Evolutionary conservation across 2,329 filamentous ascomycete genomes (phyloP).

Genomic region (Colletotrichum brevisporum): DNA sequence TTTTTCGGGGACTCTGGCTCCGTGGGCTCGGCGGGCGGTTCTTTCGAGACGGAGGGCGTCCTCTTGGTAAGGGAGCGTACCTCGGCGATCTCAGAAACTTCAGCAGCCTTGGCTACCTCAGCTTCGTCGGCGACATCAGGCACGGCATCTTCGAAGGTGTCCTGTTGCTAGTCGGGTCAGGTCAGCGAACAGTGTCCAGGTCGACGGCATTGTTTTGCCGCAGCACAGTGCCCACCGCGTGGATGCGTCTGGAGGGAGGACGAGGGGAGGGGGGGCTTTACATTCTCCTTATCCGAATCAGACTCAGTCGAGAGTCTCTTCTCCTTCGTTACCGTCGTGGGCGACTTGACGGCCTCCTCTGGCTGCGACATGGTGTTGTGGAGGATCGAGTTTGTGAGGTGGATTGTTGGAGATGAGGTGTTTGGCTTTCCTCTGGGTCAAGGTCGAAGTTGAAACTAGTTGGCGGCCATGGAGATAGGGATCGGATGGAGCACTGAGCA

Average conservation of each 20-base stretch:
- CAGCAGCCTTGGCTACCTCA: slow-evolving; percentile 61
- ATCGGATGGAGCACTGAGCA: slow-evolving; percentile 19
- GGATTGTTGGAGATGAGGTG: slow-evolving; percentile 9
- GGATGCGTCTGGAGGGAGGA: slow-evolving; percentile 31
- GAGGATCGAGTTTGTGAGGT: slow-evolving; percentile 20
- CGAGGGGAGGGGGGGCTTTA: slow-evolving; percentile 33
- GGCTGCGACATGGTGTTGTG: slow-evolving; percentile 52
- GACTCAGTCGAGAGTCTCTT: slow-evolving; percentile 38
- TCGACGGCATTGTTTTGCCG: background rate
- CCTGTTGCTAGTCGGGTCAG: slow-evolving; percentile 58
- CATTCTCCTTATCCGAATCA: slow-evolving; percentile 41
- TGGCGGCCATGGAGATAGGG: slow-evolving; percentile 40
- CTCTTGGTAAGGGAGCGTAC: slow-evolving; percentile 75
- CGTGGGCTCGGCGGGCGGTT: slow-evolving; percentile 43
- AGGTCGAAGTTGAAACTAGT: slow-evolving; percentile 28
- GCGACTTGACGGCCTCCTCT: slow-evolving; percentile 45
- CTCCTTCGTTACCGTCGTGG: slow-evolving; percentile 42
- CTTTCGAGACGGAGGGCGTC: slow-evolving; percentile 54
- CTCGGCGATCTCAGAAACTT: slow-evolving; percentile 50
- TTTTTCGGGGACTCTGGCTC: slow-evolving; percentile 40
- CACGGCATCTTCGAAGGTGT: slow-evolving; percentile 87
- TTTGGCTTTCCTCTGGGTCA: slow-evolving; percentile 18
- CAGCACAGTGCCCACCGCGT: slow-evolving; percentile 1
- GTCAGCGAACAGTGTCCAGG: slow-evolving; percentile 19
- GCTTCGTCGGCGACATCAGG: slow-evolving; percentile 60